Conservation (phyloP, 2,329 filamentous ascomycete species). For the Cytospora leucostoma region DNA sequence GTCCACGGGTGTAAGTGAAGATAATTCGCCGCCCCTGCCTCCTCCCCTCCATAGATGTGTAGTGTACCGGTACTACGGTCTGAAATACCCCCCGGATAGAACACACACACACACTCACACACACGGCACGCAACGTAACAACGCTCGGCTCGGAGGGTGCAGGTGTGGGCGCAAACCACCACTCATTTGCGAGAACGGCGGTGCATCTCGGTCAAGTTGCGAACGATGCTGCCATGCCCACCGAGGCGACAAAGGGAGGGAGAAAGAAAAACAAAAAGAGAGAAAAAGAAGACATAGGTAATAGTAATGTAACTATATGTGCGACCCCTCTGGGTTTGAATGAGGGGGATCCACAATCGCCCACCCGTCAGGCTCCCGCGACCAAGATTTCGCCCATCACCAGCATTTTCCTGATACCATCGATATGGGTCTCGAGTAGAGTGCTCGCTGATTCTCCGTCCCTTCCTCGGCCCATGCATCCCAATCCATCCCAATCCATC, state of each 20-base stretch:
- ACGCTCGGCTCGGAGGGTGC: not conserved
- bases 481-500: too few relatives aligned
- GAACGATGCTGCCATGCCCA: not conserved
- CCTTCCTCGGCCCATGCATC: not conserved
- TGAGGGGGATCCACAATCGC: too few relatives aligned
- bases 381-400: too few relatives aligned
- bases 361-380: too few relatives aligned
- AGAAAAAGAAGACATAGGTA: not conserved
- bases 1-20: too few relatives aligned
- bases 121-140: slow-evolving; percentile 9
- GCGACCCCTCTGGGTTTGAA: too few relatives aligned
- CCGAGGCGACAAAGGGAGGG: not conserved
- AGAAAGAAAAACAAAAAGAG: too few relatives aligned
- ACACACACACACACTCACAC: not conserved
- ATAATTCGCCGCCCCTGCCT: too few relatives aligned
- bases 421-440: slow-evolving; percentile 8
- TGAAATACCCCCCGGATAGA: too few relatives aligned
- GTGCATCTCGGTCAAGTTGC: not conserved
- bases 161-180: slow-evolving; percentile 13
- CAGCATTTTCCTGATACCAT: not conserved
- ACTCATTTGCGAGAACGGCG: not conserved
- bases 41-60: too few relatives aligned
- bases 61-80: too few relatives aligned
- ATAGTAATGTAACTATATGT: too few relatives aligned
- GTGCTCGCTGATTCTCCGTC: slow-evolving; percentile 6